Base-by-base conservation (phyloP, 2,329 filamentous ascomycete species). In the Phialophora macrospora region DNA sequence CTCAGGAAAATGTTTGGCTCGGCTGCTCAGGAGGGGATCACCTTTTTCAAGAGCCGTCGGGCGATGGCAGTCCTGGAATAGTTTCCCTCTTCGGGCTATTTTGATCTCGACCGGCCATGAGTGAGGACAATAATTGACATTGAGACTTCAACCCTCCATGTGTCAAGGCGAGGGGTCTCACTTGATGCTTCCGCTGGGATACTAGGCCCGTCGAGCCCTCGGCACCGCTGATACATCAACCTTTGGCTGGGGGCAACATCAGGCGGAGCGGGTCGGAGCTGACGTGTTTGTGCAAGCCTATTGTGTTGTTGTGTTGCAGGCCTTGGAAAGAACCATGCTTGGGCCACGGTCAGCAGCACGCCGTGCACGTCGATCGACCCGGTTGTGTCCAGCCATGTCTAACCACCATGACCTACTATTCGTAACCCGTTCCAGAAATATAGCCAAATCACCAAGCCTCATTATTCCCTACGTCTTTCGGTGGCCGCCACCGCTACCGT, bases 21-120 rank as follows among this genome's bases (percentile, higher is more conserved):
- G 24, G 24, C 34, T 49, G 44, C 17, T n/a, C 38, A 55, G 22
- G 28, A 60, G 38, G 44, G 51, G 55, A 55, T 52, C 48, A 26
- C 56, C 66, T 41, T 46, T 64, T 59, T 30, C 44, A 62, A 56
- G 26, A 44, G 49, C 51, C 51, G 22, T 64, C 64, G 61, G 57
- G 38, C 58, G 30, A 44, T 55, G 55, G 49, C 67, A 67, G 48
- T 34, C 41, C 64, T 69, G 67, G 67, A 67, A 57, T 63, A 20
- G 32, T 66, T 69, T 69, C 49, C 67, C 67, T 28, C 32, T 63
- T 67, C 62, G 32, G 62, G 67, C 46, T 30, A 67, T 69, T 65
- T 65, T 62, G 62, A 69, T 65, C 60, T 58, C 48, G 34, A 34
- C 67, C 32, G 57, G 48, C 62, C 46, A 34, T 20, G 20, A 26